phyloP scores from a whole-genome alignment of 495 filamentous ascomycete genomes.

The Penicillium parvum region DNA sequence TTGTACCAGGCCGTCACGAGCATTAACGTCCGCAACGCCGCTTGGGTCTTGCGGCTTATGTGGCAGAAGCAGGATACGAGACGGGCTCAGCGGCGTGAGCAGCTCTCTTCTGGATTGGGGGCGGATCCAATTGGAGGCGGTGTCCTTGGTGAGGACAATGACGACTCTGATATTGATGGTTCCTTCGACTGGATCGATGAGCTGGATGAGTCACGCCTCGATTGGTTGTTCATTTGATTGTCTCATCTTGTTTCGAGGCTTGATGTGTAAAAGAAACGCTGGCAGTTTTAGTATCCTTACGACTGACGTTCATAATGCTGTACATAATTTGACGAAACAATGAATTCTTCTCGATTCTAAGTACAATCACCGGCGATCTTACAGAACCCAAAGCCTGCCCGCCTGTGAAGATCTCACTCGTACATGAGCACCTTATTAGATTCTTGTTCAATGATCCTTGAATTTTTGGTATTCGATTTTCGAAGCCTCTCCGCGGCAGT shows the following conservation, averaged over 20 bases:
- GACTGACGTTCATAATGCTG: slow-evolving; percentile 6
- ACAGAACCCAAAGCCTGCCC: no score
- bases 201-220: slow-evolving; percentile 39
- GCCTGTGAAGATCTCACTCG: no score
- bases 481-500: no score
- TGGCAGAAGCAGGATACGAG: slow-evolving; percentile 42
- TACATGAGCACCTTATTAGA: no score
- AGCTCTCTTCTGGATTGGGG: neutral
- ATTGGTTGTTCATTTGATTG: slow-evolving; percentile 45
- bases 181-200: slow-evolving; percentile 46
- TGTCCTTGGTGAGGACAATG: neutral
- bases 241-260: neutral
- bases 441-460: no score
- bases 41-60: slow-evolving; percentile 44
- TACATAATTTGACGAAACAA: slow-evolving; percentile 11
- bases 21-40: slow-evolving; percentile 45
- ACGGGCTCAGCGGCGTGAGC: slow-evolving; percentile 9
- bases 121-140: neutral
- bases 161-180: slow-evolving; percentile 15
- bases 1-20: slow-evolving; percentile 40
- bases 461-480: no score
- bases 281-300: neutral
- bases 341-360: neutral
- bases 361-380: no score
- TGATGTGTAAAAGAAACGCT: neutral